phyloP scores from a whole-genome alignment of 495 filamentous ascomycete genomes.

The Glarea lozoyensis region DNA sequence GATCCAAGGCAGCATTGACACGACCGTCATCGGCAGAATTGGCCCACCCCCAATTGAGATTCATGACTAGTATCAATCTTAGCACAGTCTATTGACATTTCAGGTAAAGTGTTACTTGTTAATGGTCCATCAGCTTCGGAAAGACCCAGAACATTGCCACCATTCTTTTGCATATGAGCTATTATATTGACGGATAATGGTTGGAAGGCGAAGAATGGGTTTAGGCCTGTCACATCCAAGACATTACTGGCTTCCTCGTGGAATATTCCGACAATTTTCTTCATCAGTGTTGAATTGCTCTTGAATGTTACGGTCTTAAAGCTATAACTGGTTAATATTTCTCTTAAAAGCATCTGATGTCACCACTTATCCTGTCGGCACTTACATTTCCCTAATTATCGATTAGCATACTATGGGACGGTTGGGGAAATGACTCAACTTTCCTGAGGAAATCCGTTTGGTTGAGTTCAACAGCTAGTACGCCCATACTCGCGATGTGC shows the following conservation, averaged over 20 bases:
- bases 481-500: conserved; percentile 2
- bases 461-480: conserved; percentile 6
- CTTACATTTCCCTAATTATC: background rate
- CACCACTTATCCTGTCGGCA: too few relatives aligned
- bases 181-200: conserved; percentile 32
- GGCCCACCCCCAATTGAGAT: background rate
- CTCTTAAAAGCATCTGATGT: too few relatives aligned
- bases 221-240: conserved; percentile 23
- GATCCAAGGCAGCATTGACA: background rate
- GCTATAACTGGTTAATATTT: background rate
- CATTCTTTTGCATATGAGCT: conserved; percentile 31
- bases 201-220: conserved; percentile 35
- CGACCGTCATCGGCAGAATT: conserved; percentile 5
- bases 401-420: background rate
- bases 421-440: background rate
- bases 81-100: background rate
- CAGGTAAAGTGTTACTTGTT: conserved; percentile 10
- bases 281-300: conserved; percentile 28
- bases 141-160: conserved; percentile 43
- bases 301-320: conserved; percentile 25
- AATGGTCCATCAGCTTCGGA: conserved; percentile 30
- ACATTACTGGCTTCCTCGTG: conserved; percentile 25
- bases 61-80: background rate
- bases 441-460: conserved; percentile 8
- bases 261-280: conserved; percentile 30